Percentiles rank a stretch among this genome's conserved stretches.
Conservation (phyloP, 2,329 filamentous ascomycete species). For the Pseudogymnoascus sp. region DNA sequence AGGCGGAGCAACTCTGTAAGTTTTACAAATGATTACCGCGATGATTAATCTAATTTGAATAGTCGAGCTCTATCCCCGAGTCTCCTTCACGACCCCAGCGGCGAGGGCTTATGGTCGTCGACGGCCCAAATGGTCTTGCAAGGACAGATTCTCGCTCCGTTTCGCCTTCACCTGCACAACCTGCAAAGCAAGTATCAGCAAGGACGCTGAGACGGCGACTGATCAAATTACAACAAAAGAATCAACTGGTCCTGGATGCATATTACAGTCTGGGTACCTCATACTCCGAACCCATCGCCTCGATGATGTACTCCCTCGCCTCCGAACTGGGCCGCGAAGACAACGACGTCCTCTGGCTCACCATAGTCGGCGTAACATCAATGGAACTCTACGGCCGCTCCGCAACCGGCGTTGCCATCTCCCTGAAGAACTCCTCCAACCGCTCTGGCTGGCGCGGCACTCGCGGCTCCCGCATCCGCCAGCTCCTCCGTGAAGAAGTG, state of each 20-base stretch:
- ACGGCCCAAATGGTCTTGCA: conserved; percentile 37
- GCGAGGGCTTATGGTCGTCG: conserved; percentile 50
- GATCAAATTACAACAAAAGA: conserved; percentile 64
- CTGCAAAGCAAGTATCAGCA: conserved; percentile 57
- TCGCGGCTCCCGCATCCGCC: conserved; percentile 73
- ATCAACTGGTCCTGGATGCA: conserved; percentile 65
- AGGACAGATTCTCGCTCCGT: conserved; percentile 32
- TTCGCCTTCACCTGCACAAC: conserved; percentile 49
- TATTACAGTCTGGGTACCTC: conserved; percentile 86
- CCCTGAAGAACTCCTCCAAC: conserved; percentile 47
- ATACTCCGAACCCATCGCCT: conserved; percentile 90
- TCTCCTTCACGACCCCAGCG: conserved; percentile 54
- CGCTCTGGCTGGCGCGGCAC: conserved; percentile 70
- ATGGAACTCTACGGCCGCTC: conserved; percentile 86
- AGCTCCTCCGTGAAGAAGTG: conserved; percentile 86
- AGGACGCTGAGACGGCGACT: conserved; percentile 64
- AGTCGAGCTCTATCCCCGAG: conserved; percentile 59
- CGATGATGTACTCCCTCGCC: conserved; percentile 87
- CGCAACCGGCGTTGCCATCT: conserved; percentile 65
- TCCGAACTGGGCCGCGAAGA: conserved; percentile 94
- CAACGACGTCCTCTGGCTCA: conserved; percentile 90
- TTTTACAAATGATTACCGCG: conserved; percentile 8
- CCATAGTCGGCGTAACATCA: conserved; percentile 90
- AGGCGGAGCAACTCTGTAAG: conserved; percentile 81
- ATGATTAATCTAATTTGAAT: conserved; percentile 17